Evolutionary conservation across 805 yeast species (phyloP).

Genomic region (Sugiyamaella boreocaroliniensis): DNA sequence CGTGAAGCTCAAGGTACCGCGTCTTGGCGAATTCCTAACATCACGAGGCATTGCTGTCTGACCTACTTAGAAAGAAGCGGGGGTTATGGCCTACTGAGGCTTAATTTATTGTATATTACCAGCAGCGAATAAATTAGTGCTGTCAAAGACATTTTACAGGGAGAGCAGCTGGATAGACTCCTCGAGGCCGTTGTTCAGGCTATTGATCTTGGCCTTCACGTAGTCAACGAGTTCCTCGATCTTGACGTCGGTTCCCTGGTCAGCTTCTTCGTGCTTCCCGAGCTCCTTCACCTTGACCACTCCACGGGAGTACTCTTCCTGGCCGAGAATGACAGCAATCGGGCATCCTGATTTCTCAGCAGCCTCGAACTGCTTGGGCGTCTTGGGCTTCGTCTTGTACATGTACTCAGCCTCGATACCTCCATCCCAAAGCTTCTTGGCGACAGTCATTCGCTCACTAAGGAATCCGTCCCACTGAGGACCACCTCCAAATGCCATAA

Average conservation of each 20-base stretch:
- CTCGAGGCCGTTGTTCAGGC: constrained; percentile 12
- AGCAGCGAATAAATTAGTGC: neutral
- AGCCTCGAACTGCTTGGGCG: constrained; percentile 94
- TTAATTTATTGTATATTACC: neutral
- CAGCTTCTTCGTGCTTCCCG: constrained; percentile 81
- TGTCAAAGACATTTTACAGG: neutral
- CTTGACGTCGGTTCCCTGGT: constrained; percentile 75
- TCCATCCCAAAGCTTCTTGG: constrained; percentile 77
- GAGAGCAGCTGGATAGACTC: constrained; percentile 12
- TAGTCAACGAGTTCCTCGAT: constrained; percentile 51
- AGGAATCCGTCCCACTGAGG: constrained; percentile 91
- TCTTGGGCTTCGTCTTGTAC: constrained; percentile 88
- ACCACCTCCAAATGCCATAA: constrained; percentile 99
- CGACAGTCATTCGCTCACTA: constrained; percentile 82
- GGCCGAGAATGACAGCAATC: constrained; percentile 87
- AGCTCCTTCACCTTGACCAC: constrained; percentile 77
- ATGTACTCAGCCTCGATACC: constrained; percentile 89
- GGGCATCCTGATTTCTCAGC: constrained; percentile 93
- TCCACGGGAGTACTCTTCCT: constrained; percentile 82
- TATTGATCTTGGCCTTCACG: constrained; percentile 44
- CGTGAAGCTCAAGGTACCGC: constrained; percentile 18
- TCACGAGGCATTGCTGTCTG: neutral
- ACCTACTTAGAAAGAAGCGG: too few relatives aligned
- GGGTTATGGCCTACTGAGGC: neutral
- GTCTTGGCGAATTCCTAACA: constrained; percentile 9